Conservation (phyloP, 179 eudicot genomes). For the Actinidia chinensis region DNA sequence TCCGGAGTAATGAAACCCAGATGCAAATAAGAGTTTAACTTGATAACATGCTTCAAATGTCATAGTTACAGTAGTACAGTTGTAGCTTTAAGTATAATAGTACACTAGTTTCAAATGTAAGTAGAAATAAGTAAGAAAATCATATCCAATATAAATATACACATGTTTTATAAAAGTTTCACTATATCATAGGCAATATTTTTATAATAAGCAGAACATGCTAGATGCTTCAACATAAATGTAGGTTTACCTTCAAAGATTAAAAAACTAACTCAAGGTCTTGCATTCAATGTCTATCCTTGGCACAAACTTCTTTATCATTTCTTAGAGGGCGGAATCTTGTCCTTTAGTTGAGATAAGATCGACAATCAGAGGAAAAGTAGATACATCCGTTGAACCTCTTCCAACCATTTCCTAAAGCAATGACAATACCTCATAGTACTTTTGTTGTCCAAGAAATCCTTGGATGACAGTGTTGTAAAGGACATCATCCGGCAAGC, state of each 20-base stretch:
- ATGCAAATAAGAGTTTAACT: too few relatives aligned
- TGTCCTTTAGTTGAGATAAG: neutral
- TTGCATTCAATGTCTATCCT: neutral
- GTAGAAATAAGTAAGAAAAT: too few relatives aligned
- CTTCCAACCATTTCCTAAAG: neutral
- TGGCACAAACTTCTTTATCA: neutral
- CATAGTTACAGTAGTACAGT: too few relatives aligned
- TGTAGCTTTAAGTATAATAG: too few relatives aligned
- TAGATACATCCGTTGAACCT: constrained; percentile 9
- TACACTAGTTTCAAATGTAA: too few relatives aligned
- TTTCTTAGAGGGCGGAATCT: neutral
- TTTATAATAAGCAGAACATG: too few relatives aligned
- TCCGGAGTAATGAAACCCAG: too few relatives aligned
- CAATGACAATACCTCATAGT: neutral
- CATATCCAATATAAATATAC: too few relatives aligned
- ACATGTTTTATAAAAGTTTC: too few relatives aligned
- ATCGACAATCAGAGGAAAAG: neutral
- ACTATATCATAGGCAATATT: too few relatives aligned
- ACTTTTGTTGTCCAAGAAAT: neutral
- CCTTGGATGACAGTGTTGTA: neutral
- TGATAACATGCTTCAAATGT: too few relatives aligned
- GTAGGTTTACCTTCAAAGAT: neutral
- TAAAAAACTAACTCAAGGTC: neutral
- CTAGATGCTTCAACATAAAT: neutral
- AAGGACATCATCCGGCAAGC: neutral